Conservation (phyloP, 2,329 filamentous ascomycete species). For the Malbranchea cinnamomea region DNA sequence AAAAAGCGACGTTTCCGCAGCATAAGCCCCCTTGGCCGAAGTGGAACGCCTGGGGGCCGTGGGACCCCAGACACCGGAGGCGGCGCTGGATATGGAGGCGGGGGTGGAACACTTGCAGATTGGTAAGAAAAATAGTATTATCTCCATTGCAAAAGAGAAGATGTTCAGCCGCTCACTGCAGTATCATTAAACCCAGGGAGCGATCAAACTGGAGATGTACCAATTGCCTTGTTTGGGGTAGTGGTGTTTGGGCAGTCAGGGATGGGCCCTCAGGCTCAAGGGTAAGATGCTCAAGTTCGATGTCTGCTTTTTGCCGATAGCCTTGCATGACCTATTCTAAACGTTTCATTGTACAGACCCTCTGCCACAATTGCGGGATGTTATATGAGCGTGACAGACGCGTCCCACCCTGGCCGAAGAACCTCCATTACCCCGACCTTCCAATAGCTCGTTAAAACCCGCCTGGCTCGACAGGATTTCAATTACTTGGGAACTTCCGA, state of each 20-base stretch:
- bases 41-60: conserved; percentile 53
- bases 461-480: too few species aligned
- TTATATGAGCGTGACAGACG: conserved; percentile 76
- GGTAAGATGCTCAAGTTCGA: conserved; percentile 37
- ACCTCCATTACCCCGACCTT: conserved; percentile 43
- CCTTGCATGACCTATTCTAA: conserved; percentile 10
- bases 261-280: conserved; percentile 76
- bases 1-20: conserved; percentile 89
- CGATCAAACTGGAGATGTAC: conserved; percentile 70
- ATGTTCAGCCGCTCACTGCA: too few species aligned
- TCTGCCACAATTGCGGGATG: conserved; percentile 88
- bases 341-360: conserved; percentile 39
- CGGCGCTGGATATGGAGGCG: conserved; percentile 55
- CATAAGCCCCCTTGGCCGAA: conserved; percentile 61
- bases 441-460: conserved; percentile 17
- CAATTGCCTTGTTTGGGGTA: conserved; percentile 79
- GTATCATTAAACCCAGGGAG: conserved; percentile 44
- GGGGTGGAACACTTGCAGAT: conserved; percentile 50
- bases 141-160: too few species aligned
- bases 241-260: conserved; percentile 84
- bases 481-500: too few species aligned
- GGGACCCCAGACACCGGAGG: conserved; percentile 59
- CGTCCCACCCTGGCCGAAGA: conserved; percentile 61
- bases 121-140: conserved; percentile 20
- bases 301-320: conserved; percentile 5